Conservation (phyloP, 352 stramenopile species). For the Pythium graminicola region DNA sequence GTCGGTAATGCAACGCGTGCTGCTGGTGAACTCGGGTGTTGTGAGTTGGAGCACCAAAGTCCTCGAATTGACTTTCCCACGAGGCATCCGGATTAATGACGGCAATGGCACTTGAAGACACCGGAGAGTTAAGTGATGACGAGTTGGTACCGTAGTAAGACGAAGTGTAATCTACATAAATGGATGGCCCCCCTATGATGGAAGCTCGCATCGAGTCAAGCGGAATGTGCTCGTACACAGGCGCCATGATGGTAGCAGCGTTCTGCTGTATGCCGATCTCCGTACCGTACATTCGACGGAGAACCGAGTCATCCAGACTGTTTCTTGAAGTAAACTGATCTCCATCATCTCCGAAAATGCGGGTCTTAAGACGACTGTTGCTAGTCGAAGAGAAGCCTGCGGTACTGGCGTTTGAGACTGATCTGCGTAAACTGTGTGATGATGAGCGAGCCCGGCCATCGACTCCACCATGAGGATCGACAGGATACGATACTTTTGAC, state of each 20-base stretch:
- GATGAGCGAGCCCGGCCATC: not conserved
- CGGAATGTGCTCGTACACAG: not conserved
- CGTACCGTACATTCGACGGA: constrained; percentile 6
- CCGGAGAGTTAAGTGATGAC: not conserved
- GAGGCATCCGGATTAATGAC: not conserved
- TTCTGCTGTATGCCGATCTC: not conserved
- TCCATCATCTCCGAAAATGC: not conserved
- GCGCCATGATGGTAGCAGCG: not conserved
- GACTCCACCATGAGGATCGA: not conserved
- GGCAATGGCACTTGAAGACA: not conserved
- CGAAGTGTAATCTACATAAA: constrained; percentile 9
- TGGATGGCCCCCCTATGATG: not conserved
- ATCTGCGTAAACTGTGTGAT: not conserved
- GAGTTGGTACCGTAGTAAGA: not conserved
- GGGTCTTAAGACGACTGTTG: not conserved
- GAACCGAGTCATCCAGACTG: constrained; percentile 22
- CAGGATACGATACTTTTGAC: constrained; percentile 41
- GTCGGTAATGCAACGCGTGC: constrained; percentile 34
- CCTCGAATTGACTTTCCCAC: constrained; percentile 5
- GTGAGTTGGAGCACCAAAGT: not conserved
- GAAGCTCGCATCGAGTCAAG: not conserved
- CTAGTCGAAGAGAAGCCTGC: constrained; percentile 1
- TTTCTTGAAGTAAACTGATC: constrained; percentile 11
- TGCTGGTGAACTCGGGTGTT: constrained; percentile 10
- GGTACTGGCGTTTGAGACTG: constrained; percentile 4